Percentiles rank a stretch among this genome's conserved stretches.
phyloP scores from a whole-genome alignment of 768 basidiomycete species.

The Leccinum fibrillosum region DNA sequence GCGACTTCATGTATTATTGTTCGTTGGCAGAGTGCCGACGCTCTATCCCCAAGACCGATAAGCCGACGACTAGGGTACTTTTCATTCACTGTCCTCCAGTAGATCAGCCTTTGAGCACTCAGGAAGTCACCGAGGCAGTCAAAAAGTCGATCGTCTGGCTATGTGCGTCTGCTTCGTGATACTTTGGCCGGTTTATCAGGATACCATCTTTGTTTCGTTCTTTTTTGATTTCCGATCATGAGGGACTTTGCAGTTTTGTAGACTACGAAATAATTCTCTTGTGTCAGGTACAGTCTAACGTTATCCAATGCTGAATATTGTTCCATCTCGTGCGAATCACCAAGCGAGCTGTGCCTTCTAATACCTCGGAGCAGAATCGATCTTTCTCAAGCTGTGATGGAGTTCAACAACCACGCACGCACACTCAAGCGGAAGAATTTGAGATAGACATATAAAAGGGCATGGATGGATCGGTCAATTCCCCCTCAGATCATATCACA shows the following conservation, averaged over 20 bases:
- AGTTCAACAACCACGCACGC: not conserved
- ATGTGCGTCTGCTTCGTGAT: conserved; percentile 28
- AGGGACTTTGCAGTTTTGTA: conserved; percentile 25
- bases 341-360: conserved; percentile 6
- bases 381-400: conserved; percentile 11
- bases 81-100: conserved; percentile 74
- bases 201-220: conserved; percentile 14
- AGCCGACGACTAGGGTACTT: conserved; percentile 44
- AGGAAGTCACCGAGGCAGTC: conserved; percentile 66
- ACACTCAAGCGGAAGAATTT: not conserved
- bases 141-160: conserved; percentile 62
- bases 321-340: not conserved
- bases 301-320: not conserved
- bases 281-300: conserved; percentile 3
- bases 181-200: not conserved
- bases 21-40: conserved; percentile 68
- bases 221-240: not conserved
- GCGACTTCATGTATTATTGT: conserved; percentile 76
- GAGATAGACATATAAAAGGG: conserved; percentile 11
- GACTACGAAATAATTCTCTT: conserved; percentile 2
- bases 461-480: not conserved
- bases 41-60: conserved; percentile 27
- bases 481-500: not conserved
- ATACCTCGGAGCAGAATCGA: conserved; percentile 7
- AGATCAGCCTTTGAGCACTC: conserved; percentile 58